Evolutionary conservation across 2,329 filamentous ascomycete genomes (phyloP), one percentile per base, ranked within the genome.

Genomic region (Colletotrichum filicis): DNA sequence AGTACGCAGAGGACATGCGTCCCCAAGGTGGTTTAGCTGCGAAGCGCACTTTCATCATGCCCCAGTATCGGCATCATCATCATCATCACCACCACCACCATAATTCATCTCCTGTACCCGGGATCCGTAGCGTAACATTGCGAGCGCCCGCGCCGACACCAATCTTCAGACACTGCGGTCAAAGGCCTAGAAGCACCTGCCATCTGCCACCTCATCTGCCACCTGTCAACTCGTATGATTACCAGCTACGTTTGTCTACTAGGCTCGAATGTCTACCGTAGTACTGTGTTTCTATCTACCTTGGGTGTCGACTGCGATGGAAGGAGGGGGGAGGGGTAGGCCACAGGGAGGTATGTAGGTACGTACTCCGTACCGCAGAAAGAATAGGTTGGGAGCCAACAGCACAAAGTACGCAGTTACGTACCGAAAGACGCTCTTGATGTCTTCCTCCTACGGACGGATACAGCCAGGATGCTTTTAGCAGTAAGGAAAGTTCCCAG

Each of bases 201-300:
- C 58, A 52, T 7, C 66, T 71, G 55, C 68, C 61, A 66, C 19
- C 62, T 56, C 52, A 56, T 24, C 19, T 37, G 53, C 60, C 53
- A 66, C 22, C 35, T 65, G 55, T 32, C 57, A 37, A 8, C 32
- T 49, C 42, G 9, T 22, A n/a, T 49, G 42, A n/a, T 7, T 8
- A 19, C 19, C 19, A 49, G 42, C 42, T 19, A 7, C 42, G 19
- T 49, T n/a, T 49, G 1, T 35, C 4, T 12, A 35, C 32, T 35
- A 49, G 35, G 35, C 32, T 35, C 32, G 32, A 35, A 35, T 35
- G 32, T 5, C 32, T 35, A 35, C 26, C 26, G 4, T 26, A 26
- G 26, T 26, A 26, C 26, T 26, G 26, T 26, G 26, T 35, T 32
- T 32, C 30, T 32, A 32, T 32, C 22, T 11, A 26, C 30, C 42